A percentile compares a stretch with the other conserved stretches of the same genome.
Conservation (phyloP, 495 filamentous ascomycete species). For the Aspergillus sclerotioniger region DNA sequence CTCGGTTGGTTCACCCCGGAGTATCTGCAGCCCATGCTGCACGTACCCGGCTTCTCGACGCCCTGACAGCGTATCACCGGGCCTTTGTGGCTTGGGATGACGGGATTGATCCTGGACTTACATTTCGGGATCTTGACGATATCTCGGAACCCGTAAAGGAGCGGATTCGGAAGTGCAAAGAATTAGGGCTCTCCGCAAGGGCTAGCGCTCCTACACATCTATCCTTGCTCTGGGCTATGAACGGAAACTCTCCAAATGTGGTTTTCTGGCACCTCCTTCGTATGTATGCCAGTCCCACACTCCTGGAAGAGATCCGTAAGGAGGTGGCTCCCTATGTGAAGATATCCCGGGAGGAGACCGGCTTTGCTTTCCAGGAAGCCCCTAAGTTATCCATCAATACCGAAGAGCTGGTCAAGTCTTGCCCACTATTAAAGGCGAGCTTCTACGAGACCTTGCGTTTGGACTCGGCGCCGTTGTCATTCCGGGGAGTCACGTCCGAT, state of each 20-base stretch:
- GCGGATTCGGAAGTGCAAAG: conserved; percentile 39
- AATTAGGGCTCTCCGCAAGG: conserved; percentile 27
- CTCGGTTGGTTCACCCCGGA: conserved; percentile 51
- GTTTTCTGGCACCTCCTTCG: conserved; percentile 58
- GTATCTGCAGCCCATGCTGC: conserved; percentile 53
- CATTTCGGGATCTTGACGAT: conserved; percentile 55
- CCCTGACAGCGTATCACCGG: conserved; percentile 47
- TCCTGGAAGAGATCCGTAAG: conserved; percentile 48
- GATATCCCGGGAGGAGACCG: conserved; percentile 48
- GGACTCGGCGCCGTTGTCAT: conserved; percentile 46
- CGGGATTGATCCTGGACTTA: conserved; percentile 42
- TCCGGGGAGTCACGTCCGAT: conserved; percentile 42
- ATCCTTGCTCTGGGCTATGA: conserved; percentile 52
- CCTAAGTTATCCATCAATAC: conserved; percentile 49
- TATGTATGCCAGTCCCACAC: conserved; percentile 45
- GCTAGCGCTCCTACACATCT: conserved; percentile 37
- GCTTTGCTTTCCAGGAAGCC: conserved; percentile 51
- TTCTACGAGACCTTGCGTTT: conserved; percentile 56
- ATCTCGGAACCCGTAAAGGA: conserved; percentile 48
- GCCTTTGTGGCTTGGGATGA: conserved; percentile 48
- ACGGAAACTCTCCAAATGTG: conserved; percentile 49
- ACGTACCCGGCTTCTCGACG: conserved; percentile 47
- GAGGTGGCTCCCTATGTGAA: conserved; percentile 51
- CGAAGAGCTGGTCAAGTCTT: conserved; percentile 42
- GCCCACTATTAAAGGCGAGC: conserved; percentile 51